A percentile compares a stretch with the other conserved stretches of the same genome.
phyloP scores from a whole-genome alignment of 148 eudicot genomes.

The Fallopia convolvulus region DNA sequence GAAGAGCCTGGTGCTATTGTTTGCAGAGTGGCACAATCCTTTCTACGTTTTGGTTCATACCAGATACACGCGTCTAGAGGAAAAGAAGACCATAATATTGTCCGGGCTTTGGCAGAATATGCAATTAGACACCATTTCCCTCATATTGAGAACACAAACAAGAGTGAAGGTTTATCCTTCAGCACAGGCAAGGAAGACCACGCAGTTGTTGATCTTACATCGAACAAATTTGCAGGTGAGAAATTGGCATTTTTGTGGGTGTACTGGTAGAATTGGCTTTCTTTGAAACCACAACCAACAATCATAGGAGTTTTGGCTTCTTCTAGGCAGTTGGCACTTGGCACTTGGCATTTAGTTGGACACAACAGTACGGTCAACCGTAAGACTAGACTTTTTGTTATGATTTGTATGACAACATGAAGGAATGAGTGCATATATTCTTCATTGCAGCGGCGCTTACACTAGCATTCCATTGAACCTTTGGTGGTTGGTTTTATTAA shows the following conservation, averaged over 20 bases:
- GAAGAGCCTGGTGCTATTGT: constrained; percentile 99
- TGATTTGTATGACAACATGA: neutral
- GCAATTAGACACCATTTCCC: constrained; percentile 83
- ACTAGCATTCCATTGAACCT: too few relatives aligned
- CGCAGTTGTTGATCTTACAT: constrained; percentile 83
- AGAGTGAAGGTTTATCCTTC: constrained; percentile 79
- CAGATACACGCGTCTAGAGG: constrained; percentile 93
- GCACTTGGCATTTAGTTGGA: neutral
- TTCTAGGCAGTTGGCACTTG: neutral
- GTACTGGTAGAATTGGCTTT: neutral
- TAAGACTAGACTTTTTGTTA: neutral
- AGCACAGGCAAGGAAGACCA: constrained; percentile 70
- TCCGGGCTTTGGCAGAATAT: constrained; percentile 78
- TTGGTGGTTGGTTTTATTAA: too few relatives aligned
- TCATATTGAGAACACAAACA: constrained; percentile 73
- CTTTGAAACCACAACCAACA: neutral
- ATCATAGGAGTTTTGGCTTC: neutral
- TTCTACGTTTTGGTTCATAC: constrained; percentile 94
- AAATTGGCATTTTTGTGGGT: constrained; percentile 10
- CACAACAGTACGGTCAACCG: neutral
- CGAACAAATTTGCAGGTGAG: constrained; percentile 95
- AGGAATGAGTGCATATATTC: neutral
- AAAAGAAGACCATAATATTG: constrained; percentile 71
- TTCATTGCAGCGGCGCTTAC: too few relatives aligned
- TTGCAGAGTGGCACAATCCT: constrained; percentile 95